A percentile compares a stretch with the other conserved stretches of the same genome.
phyloP scores from a whole-genome alignment of 1,284 basidiomycete genomes.

The Exobasidium cylindrosporum region DNA sequence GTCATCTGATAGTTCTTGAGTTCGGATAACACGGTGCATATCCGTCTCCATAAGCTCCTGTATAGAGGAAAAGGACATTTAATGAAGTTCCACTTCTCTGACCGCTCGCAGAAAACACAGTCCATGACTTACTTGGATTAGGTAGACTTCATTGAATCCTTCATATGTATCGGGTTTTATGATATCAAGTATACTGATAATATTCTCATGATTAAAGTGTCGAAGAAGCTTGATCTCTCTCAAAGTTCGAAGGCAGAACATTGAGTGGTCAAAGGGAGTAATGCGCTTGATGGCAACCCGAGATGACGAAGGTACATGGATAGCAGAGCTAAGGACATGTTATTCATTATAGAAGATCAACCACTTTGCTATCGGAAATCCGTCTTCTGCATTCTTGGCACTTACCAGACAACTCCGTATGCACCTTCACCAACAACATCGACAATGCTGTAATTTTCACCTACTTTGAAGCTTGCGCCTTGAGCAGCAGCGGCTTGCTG shows the following conservation, averaged over 20 bases:
- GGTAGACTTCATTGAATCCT: slow-evolving; percentile 85
- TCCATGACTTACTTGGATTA: slow-evolving; percentile 62
- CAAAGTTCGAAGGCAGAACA: slow-evolving; percentile 53
- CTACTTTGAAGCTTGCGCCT: slow-evolving; percentile 21
- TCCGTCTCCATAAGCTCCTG: slow-evolving; percentile 56
- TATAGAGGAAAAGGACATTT: not conserved
- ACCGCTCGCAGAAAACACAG: not conserved
- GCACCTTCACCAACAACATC: slow-evolving; percentile 59
- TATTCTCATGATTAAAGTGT: slow-evolving; percentile 50
- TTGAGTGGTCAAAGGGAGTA: slow-evolving; percentile 53
- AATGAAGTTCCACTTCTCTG: not conserved
- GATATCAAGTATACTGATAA: slow-evolving; percentile 45
- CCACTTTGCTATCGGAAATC: not conserved
- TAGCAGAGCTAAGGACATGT: slow-evolving; percentile 42
- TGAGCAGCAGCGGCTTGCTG: slow-evolving; percentile 7
- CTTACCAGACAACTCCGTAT: slow-evolving; percentile 57
- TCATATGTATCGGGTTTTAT: slow-evolving; percentile 64
- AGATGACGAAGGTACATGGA: slow-evolving; percentile 47
- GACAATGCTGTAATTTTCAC: slow-evolving; percentile 52
- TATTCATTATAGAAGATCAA: not conserved
- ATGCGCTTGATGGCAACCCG: slow-evolving; percentile 57
- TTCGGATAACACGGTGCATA: slow-evolving; percentile 53
- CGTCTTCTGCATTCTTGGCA: slow-evolving; percentile 7
- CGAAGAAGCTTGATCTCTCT: slow-evolving; percentile 54
- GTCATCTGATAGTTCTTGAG: slow-evolving; percentile 62